Evolutionary conservation across 2,329 filamentous ascomycete species (phyloP).

Genomic region (Ophiosphaerella korrae): DNA sequence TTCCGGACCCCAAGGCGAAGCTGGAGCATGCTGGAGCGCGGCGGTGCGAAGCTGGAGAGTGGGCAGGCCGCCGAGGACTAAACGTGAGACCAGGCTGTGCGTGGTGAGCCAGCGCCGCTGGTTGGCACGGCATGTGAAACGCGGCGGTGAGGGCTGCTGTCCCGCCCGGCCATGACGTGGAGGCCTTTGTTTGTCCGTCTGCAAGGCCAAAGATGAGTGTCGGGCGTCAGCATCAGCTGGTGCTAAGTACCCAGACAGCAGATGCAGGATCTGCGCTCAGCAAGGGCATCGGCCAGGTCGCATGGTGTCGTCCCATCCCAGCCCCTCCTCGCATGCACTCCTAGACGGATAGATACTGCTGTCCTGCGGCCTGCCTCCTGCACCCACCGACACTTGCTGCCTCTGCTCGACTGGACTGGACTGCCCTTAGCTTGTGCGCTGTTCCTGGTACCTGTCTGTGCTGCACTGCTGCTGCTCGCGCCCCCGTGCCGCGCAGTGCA

Average conservation of each 20-base stretch:
- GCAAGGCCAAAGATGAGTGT: slow-evolving; percentile 21
- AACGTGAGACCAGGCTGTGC: slow-evolving; percentile 2
- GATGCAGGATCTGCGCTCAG: slow-evolving; percentile 22
- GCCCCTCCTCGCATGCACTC: slow-evolving; percentile 36
- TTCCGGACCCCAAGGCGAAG: slow-evolving; percentile 14
- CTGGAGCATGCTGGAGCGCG: slow-evolving; percentile 2
- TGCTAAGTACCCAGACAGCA: not conserved
- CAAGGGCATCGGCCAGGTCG: slow-evolving; percentile 11
- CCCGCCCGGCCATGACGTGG: slow-evolving; percentile 12
- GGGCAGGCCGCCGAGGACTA: not conserved
- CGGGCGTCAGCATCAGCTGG: slow-evolving; percentile 21
- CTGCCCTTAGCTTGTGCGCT: slow-evolving; percentile 15
- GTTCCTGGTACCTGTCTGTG: slow-evolving; percentile 22
- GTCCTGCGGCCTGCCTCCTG: slow-evolving; percentile 21
- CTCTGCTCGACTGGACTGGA: slow-evolving; percentile 16
- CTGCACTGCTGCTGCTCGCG: slow-evolving; percentile 31
- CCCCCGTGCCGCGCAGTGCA: slow-evolving; percentile 19
- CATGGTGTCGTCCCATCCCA: slow-evolving; percentile 28
- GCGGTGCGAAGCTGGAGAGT: too few species aligned
- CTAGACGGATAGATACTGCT: slow-evolving; percentile 4
- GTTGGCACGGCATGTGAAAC: slow-evolving; percentile 37
- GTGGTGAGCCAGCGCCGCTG: slow-evolving; percentile 17
- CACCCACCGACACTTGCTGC: slow-evolving; percentile 24
- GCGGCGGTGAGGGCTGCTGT: slow-evolving; percentile 24
- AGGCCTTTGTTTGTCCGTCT: slow-evolving; percentile 7